Base-by-base conservation (phyloP, 129 eudicot species). In the Artemisia annua region DNA sequence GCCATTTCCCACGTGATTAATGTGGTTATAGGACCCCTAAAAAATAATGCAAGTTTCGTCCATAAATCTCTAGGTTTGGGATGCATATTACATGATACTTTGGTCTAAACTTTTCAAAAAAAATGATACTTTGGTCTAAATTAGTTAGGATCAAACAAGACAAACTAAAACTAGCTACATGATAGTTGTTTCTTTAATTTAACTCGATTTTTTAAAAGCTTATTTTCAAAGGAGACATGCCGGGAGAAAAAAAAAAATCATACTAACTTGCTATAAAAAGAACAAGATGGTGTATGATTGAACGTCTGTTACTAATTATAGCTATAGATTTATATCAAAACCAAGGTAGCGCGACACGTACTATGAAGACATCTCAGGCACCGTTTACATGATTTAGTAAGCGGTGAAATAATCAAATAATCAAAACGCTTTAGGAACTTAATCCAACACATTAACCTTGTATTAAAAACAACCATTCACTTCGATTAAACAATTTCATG, bases 1-100 rank as follows among this genome's bases (percentile, higher is more conserved):
- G 82, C 69, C 86, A 69, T 71, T 71, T 70, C 71, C 72, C 86
- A 82, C 78, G 86, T 83, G 83, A 83, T 65, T 59, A 83, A 64
- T 50, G 7, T 74, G 44, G 49, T 44, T 80, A 48, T 20, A 69
- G 71, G 79, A 62, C 77, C 78, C 70, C 83, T 61, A 55, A 71
- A 10, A 78, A 52, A 78, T 78, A 78, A 78, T 71, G 48, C 78
- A 71, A 64, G 48, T 64, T 71, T 14, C 28, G 55, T 18, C 72
- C 22, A 44, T 62, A 24, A 70, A 76, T 50, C 75, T 32, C 13
- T 66, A 66, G 28, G 65, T 62, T 20, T 56, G 22, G 24, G 51
- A 76, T 57, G 57, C 62, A 62, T n/a, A n/a, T n/a, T 17, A 68
- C 58, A 65, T 53, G 69, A 80, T 80, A 18, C 14, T 59, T 60